Conservation (phyloP, 2,329 filamentous ascomycete genomes). For the Ascochyta clinopodiicola region DNA sequence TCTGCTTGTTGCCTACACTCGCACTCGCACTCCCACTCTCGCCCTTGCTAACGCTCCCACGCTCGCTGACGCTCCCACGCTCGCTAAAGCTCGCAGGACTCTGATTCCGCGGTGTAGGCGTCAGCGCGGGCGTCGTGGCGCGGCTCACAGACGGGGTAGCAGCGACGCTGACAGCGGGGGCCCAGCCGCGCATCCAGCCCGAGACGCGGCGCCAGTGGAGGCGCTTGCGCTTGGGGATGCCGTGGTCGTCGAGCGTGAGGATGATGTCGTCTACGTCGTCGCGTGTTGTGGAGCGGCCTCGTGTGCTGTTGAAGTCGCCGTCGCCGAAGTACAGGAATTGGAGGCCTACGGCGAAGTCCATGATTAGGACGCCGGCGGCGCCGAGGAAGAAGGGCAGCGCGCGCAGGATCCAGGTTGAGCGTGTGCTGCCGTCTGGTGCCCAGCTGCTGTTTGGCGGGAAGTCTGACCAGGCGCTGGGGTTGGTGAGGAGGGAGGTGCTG, state of each 20-base stretch:
- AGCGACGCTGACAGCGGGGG: constrained; percentile 58
- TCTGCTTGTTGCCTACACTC: too few relatives aligned
- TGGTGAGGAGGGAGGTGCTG: constrained; percentile 66
- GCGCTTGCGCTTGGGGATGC: constrained; percentile 38
- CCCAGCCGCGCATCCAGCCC: constrained; percentile 72
- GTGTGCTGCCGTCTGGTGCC: constrained; percentile 60
- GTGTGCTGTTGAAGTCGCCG: constrained; percentile 21
- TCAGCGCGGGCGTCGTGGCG: constrained; percentile 35
- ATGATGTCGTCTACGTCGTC: constrained; percentile 52
- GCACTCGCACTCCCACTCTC: constrained; percentile 30
- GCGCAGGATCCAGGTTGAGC: constrained; percentile 63
- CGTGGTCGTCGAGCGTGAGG: constrained; percentile 49
- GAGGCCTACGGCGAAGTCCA: constrained; percentile 68
- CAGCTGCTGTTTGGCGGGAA: constrained; percentile 63
- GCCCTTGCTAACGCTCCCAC: not conserved
- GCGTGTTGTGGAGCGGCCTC: constrained; percentile 33
- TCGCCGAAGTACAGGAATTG: constrained; percentile 69
- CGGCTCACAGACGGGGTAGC: constrained; percentile 42
- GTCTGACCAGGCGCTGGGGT: constrained; percentile 68
- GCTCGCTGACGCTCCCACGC: too few relatives aligned
- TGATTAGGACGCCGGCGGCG: constrained; percentile 66
- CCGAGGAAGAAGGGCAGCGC: constrained; percentile 71
- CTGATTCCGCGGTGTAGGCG: constrained; percentile 14
- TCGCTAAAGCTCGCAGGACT: constrained; percentile 22
- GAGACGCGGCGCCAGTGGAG: constrained; percentile 65